Base-by-base conservation (phyloP, 2,329 filamentous ascomycete genomes). In the Talaromyces sp. region DNA sequence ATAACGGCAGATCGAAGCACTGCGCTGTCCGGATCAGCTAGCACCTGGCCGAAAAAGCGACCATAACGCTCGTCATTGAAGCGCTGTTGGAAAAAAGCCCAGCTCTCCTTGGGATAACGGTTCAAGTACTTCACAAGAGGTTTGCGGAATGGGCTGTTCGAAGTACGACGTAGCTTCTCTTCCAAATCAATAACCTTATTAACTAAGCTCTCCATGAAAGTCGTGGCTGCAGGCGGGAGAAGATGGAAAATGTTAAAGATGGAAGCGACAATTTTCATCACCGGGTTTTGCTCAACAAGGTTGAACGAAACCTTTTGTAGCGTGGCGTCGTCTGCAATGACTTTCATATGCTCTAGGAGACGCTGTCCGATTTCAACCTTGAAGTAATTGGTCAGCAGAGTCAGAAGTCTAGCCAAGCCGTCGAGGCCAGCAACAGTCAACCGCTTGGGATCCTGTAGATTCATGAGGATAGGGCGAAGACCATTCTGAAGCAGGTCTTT, bases 211-310 rank as follows among this genome's bases (percentile, higher is more conserved):
- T 93, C 92, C 77, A 98, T 93, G 76, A 99, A 99, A 16, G 89
- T 88, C 66, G 93, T 91, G 1, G 96, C 96, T 10, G 92, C 92
- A 0, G 92, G 86, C 0, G 96, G 95, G 4, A 99, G 84, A n/a
- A 99, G 85, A 75, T 98, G 93, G 76, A 99, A 99, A 64, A 99
- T 94, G 73, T 97, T 95, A 76, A 99, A 90, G 62, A 98, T 96
- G 0, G 94, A 92, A 2, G 93, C 91, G 43, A 98, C 92, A 56
- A 98, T 90, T 79, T 95, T 96, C 90, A 99, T 97, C 70, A 92
- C 89, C 14, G 87, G 86, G 70, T 95, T 91, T 74, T 98, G 93
- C 76, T 99, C 96, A 66, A 98, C 92, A 70, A 97, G 89, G 1
- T 90, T 93, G 77, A 99, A 99, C 0, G 94, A 97, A 1, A 95